Evolutionary conservation across 163 green algal genomes (phyloP).

Genomic region (Volvox carteri): DNA sequence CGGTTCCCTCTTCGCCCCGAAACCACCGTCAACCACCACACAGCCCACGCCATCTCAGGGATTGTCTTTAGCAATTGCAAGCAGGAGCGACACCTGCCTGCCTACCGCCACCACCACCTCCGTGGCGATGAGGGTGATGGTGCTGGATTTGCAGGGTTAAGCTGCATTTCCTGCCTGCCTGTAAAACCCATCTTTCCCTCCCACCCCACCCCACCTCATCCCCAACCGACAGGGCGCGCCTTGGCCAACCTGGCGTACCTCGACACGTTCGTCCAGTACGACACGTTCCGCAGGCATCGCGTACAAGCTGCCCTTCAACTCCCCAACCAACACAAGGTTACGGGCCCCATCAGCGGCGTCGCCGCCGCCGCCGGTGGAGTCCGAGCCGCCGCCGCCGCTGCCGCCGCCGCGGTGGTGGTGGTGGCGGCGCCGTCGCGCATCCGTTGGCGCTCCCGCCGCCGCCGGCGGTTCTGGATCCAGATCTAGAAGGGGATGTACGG

Average conservation of each 20-base stretch:
- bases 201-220: background rate
- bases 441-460: background rate
- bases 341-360: background rate
- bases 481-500: background rate
- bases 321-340: constrained; percentile 67
- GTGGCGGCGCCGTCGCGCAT: background rate
- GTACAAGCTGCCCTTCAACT: constrained; percentile 72
- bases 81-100: too few species aligned
- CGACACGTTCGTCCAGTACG: constrained; percentile 54
- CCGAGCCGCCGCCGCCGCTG: background rate
- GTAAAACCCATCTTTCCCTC: too few species aligned
- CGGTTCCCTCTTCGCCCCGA: too few species aligned
- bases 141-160: too few species aligned
- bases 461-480: background rate
- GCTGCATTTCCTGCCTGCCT: too few species aligned
- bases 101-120: too few species aligned
- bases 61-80: too few species aligned
- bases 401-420: background rate
- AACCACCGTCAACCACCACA: too few species aligned
- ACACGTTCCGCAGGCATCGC: constrained; percentile 73
- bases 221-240: too few species aligned
- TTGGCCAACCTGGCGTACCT: constrained; percentile 26
- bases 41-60: too few species aligned
- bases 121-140: too few species aligned
- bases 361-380: background rate